Evolutionary conservation across 108 stramenopile genomes (phyloP).

Genomic region (Cyclostephanos tholiformis): DNA sequence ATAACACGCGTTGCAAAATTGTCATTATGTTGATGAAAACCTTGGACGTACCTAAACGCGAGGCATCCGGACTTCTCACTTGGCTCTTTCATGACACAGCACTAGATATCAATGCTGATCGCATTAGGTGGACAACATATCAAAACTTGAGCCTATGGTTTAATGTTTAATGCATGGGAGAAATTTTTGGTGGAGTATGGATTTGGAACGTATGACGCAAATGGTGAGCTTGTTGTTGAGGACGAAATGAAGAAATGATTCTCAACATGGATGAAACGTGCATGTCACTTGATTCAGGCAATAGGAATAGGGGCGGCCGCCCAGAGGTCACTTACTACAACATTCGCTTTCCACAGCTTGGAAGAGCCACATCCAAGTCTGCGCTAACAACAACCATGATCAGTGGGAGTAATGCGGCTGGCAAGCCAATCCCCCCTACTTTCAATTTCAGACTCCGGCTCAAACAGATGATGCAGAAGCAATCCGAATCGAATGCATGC

Average conservation of each 20-base stretch:
- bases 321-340: not conserved
- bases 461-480: too few species aligned
- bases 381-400: constrained; percentile 2
- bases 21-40: too few species aligned
- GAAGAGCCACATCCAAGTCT: constrained; percentile 12
- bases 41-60: too few species aligned
- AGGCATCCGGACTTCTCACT: not conserved
- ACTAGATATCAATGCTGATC: not conserved
- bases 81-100: not conserved
- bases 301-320: constrained; percentile 1
- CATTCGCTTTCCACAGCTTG: constrained; percentile 6
- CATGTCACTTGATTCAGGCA: not conserved
- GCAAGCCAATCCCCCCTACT: not conserved
- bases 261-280: constrained; percentile 23
- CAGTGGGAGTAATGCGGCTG: constrained; percentile 9
- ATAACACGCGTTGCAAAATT: too few species aligned
- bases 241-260: constrained; percentile 2
- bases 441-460: too few species aligned
- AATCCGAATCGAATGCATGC: too few species aligned
- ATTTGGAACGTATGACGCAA: not conserved
- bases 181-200: constrained; percentile 13
- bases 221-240: not conserved
- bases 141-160: constrained; percentile 4
- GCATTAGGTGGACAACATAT: constrained; percentile 24
- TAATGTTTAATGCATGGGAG: constrained; percentile 29